A percentile compares a stretch with the other conserved stretches of the same genome.
Evolutionary conservation across 306 rosid species (phyloP).

Genomic region (Arachis hypogaea): DNA sequence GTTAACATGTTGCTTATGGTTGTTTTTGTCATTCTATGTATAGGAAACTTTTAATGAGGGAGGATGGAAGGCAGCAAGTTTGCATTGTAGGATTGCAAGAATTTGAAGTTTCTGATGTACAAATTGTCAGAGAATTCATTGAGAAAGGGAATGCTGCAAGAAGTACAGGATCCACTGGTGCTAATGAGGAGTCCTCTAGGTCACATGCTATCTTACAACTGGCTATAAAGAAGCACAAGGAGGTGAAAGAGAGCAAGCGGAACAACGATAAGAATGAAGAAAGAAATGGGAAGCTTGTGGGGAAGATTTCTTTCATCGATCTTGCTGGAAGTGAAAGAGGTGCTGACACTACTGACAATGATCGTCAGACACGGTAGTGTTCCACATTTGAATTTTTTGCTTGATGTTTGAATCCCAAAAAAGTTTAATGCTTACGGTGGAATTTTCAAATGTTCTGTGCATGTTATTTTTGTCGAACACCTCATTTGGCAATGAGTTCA

Average conservation of each 20-base stretch:
- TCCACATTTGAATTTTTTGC: conserved; percentile 14
- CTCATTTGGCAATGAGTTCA: not conserved
- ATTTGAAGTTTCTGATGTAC: conserved; percentile 97
- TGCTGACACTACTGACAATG: conserved; percentile 99
- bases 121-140: conserved; percentile 87
- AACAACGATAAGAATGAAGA: conserved; percentile 82
- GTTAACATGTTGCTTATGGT: conserved; percentile 12
- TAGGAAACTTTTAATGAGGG: conserved; percentile 99
- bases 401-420: conserved; percentile 1
- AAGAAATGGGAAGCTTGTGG: conserved; percentile 84
- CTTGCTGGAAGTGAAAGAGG: conserved; percentile 99
- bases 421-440: conserved; percentile 11
- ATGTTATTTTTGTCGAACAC: conserved; percentile 8
- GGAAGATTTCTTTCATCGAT: conserved; percentile 96
- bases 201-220: conserved; percentile 98
- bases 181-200: conserved; percentile 98
- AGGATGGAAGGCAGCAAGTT: conserved; percentile 97
- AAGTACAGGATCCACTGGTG: conserved; percentile 99
- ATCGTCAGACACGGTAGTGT: conserved; percentile 91
- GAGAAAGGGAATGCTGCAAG: conserved; percentile 95
- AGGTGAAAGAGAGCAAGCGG: conserved; percentile 79
- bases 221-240: conserved; percentile 81
- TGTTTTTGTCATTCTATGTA: conserved; percentile 33
- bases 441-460: conserved; percentile 21
- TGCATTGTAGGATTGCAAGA: conserved; percentile 99